Evolutionary conservation across 1,139 yeast species (phyloP).

Genomic region (Ogataea hybrid): DNA sequence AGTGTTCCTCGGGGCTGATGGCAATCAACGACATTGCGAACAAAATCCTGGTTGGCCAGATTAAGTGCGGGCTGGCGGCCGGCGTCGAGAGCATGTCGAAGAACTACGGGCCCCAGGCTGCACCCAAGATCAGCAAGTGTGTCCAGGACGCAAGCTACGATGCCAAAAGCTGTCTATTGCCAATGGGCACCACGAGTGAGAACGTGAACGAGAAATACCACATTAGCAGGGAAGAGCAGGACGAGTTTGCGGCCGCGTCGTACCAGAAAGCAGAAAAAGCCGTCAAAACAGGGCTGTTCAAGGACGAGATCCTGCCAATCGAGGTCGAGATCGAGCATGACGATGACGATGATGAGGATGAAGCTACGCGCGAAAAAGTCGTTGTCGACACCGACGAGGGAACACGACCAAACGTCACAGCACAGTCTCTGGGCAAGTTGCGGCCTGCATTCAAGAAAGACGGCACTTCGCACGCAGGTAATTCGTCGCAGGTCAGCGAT

Average conservation of each 20-base stretch:
- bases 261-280: slow-evolving; percentile 83
- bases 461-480: slow-evolving; percentile 93
- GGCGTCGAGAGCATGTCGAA: slow-evolving; percentile 93
- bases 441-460: slow-evolving; percentile 84
- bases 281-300: slow-evolving; percentile 65
- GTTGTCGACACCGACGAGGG: slow-evolving; percentile 82
- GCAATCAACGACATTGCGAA: slow-evolving; percentile 88
- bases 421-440: slow-evolving; percentile 67
- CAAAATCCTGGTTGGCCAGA: slow-evolving; percentile 83
- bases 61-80: slow-evolving; percentile 84
- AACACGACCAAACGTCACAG: slow-evolving; percentile 83
- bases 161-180: slow-evolving; percentile 67
- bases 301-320: slow-evolving; percentile 84
- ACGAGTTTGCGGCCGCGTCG: slow-evolving; percentile 83
- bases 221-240: slow-evolving; percentile 73
- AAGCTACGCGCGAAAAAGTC: slow-evolving; percentile 37
- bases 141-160: slow-evolving; percentile 41
- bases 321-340: slow-evolving; percentile 51
- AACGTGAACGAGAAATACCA: slow-evolving; percentile 64
- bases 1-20: slow-evolving; percentile 91
- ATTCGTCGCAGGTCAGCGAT: slow-evolving; percentile 92
- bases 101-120: slow-evolving; percentile 74
- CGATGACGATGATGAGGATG: slow-evolving; percentile 38
- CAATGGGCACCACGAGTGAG: slow-evolving; percentile 92
- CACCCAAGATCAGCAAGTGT: slow-evolving; percentile 57